phyloP scores from a whole-genome alignment of 108 stramenopile species.

The Pinguiococcus pyrenoidosus region DNA sequence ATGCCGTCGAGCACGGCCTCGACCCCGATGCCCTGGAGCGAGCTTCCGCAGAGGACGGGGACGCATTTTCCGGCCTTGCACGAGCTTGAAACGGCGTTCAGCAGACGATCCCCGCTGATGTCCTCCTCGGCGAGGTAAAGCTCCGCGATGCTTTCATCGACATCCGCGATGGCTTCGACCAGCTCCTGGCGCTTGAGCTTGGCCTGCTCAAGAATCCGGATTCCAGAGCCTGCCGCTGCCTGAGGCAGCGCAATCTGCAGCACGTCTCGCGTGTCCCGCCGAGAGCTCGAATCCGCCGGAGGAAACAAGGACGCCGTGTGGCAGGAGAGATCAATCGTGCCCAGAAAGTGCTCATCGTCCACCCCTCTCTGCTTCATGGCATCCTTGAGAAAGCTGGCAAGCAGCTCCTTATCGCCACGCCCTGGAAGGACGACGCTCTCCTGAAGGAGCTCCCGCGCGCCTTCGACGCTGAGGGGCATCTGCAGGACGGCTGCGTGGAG shows the following conservation, averaged over 20 bases:
- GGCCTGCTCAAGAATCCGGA: constrained; percentile 8
- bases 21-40: constrained; percentile 74
- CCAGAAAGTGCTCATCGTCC: not conserved
- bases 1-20: constrained; percentile 83
- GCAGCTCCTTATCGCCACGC: constrained; percentile 32
- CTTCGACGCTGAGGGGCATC: constrained; percentile 34
- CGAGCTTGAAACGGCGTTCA: constrained; percentile 51
- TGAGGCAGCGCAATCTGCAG: too few relatives aligned
- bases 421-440: too few relatives aligned
- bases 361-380: not conserved
- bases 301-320: constrained; percentile 6
- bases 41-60: constrained; percentile 86
- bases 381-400: not conserved
- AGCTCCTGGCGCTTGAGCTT: not conserved
- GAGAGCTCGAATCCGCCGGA: too few relatives aligned
- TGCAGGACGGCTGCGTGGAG: constrained; percentile 15
- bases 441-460: too few relatives aligned
- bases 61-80: constrained; percentile 57
- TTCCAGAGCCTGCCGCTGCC: too few relatives aligned
- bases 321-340: not conserved
- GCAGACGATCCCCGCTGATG: constrained; percentile 17
- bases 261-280: too few relatives aligned
- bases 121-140: constrained; percentile 54
- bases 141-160: constrained; percentile 67
- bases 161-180: constrained; percentile 36